phyloP scores from a whole-genome alignment of 495 filamentous ascomycete genomes.

The Hypoxylon intermedium region DNA sequence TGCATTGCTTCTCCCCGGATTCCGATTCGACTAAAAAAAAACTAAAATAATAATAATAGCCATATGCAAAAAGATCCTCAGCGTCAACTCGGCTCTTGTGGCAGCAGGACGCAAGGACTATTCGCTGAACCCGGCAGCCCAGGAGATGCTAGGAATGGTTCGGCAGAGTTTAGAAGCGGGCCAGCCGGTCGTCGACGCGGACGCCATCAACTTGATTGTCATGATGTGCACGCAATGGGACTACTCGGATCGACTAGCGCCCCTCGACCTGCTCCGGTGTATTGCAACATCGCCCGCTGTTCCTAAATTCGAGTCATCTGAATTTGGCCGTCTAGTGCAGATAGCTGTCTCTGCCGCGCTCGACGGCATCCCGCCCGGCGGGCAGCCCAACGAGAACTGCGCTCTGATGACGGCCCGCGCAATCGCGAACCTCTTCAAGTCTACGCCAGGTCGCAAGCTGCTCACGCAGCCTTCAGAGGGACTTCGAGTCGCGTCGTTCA shows the following conservation, averaged over 20 bases:
- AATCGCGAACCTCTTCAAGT: slow-evolving; percentile 87
- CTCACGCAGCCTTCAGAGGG: slow-evolving; percentile 65
- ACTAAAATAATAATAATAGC: too few relatives aligned
- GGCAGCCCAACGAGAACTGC: slow-evolving; percentile 67
- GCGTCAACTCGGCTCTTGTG: slow-evolving; percentile 72
- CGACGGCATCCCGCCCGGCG: slow-evolving; percentile 39
- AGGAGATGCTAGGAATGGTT: slow-evolving; percentile 62
- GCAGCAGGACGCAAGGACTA: slow-evolving; percentile 73
- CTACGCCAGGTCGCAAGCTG: slow-evolving; percentile 69
- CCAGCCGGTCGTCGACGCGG: slow-evolving; percentile 42
- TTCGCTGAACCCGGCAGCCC: slow-evolving; percentile 73
- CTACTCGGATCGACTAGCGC: slow-evolving; percentile 76
- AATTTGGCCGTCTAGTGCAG: slow-evolving; percentile 61
- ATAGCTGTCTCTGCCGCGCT: slow-evolving; percentile 60
- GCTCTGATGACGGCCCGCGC: slow-evolving; percentile 85
- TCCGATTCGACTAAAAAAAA: too few relatives aligned
- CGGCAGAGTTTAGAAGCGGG: slow-evolving; percentile 64
- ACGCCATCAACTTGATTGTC: slow-evolving; percentile 65
- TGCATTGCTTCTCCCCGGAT: too few relatives aligned
- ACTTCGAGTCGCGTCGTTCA: slow-evolving; percentile 45
- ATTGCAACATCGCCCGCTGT: slow-evolving; percentile 69
- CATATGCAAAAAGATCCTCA: slow-evolving; percentile 75
- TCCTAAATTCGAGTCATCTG: slow-evolving; percentile 57
- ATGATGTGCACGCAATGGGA: slow-evolving; percentile 80
- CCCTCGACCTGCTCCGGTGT: slow-evolving; percentile 83